phyloP scores from a whole-genome alignment of 2,329 filamentous ascomycete species.

The Tothia fuscella region DNA sequence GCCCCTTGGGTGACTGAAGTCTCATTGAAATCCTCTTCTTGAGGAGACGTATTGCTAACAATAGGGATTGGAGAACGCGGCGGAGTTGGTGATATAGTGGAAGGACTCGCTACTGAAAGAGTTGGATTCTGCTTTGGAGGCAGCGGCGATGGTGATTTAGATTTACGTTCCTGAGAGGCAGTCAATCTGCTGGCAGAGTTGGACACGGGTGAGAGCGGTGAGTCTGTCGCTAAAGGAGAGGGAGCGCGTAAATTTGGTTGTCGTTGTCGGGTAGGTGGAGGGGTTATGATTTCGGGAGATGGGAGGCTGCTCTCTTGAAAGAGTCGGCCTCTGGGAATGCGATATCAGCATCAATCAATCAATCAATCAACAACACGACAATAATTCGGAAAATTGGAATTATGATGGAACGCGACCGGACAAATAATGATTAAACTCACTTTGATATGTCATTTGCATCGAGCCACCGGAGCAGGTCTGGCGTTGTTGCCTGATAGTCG shows the following conservation, averaged over 20 bases:
- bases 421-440: too few species aligned
- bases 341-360: conserved; percentile 6
- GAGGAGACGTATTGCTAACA: too few species aligned
- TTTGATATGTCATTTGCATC: conserved; percentile 45
- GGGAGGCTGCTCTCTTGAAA: conserved; percentile 8
- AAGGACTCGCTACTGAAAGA: background rate
- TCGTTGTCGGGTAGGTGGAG: background rate
- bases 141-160: background rate
- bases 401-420: too few species aligned
- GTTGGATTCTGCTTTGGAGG: background rate
- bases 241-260: background rate
- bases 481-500: conserved; percentile 40
- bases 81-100: background rate
- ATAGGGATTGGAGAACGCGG: background rate
- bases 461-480: too few species aligned
- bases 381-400: too few species aligned
- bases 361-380: too few species aligned
- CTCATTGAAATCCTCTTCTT: too few species aligned
- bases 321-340: conserved; percentile 4
- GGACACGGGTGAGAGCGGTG: background rate
- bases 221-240: background rate
- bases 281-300: conserved; percentile 4
- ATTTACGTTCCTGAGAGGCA: background rate
- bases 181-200: background rate
- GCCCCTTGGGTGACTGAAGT: background rate